Base-by-base conservation (phyloP, 306 rosid genomes). In the Styphnolobium japonicum region DNA sequence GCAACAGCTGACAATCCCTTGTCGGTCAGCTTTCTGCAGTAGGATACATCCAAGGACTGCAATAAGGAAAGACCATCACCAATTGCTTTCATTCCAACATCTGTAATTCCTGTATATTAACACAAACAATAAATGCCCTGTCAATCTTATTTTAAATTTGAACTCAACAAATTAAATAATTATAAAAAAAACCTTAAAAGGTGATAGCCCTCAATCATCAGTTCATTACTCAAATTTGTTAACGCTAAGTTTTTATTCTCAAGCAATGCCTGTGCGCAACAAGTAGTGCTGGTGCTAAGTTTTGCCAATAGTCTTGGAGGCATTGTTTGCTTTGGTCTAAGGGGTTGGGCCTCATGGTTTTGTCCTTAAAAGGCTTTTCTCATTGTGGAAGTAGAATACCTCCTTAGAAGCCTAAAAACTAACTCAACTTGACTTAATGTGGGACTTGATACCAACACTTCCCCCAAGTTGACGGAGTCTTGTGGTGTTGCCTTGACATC, bases 1-100 rank as follows among this genome's bases (percentile, higher is more conserved):
- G 99, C 98, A 81, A 95, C 90, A 76, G 92, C 91, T 7, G 90
- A 83, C 34, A 93, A 80, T 75, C 99, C 98, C 86, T 85, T 90
- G 86, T 93, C 94, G 0, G 94, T 88, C 75, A 95, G 79, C 90
- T 90, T 90, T 80, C 92, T 88, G 90, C 99, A 95, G 84, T 89
- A 86, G 7, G 99, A 88, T 42, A 93, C 90, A 73, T 95, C 98
- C 86, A 95, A 84, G 18, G 91, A 89, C 81, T 90, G 91, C 19
- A 93, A 88, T 2, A 77, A 86, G 22, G 96, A 83, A 79, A 95
- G 94, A 73, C 92, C 90, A 14, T 77, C 76, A 15, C 99, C 99
- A 73, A 95, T 89, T 0, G 88, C 90, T 57, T 79, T 80, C 86
- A 91, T 64, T 56, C 99, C 99, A 12, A 51, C 80, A 83, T 93